Conservation (phyloP, 306 rosid species). For the Clitoria ternatea region DNA sequence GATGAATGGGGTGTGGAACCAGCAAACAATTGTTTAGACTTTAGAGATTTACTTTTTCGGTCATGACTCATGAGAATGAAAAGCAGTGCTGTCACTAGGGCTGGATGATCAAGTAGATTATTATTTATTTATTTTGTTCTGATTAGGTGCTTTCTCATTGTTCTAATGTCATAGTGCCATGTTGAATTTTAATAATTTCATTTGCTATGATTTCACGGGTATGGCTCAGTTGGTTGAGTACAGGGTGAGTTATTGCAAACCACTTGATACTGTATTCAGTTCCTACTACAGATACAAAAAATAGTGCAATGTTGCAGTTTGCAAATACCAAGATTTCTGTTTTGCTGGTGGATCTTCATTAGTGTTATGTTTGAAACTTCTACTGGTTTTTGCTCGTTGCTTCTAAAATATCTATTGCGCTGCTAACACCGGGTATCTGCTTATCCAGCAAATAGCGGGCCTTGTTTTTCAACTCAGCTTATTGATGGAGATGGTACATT, state of each 20-base stretch:
- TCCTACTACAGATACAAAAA: too few relatives aligned
- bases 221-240: too few relatives aligned
- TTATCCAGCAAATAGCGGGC: conserved; percentile 45
- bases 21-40: background rate
- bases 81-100: background rate
- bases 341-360: conserved; percentile 5
- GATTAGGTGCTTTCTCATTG: background rate
- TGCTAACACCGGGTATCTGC: conserved; percentile 25
- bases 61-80: background rate
- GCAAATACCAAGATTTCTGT: background rate
- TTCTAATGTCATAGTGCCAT: background rate
- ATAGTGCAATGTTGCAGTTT: conserved; percentile 13
- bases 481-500: conserved; percentile 89
- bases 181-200: too few relatives aligned
- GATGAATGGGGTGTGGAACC: conserved; percentile 22
- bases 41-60: background rate
- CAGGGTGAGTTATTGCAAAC: too few relatives aligned
- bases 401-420: too few relatives aligned
- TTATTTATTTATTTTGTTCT: background rate
- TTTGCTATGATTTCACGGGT: too few relatives aligned
- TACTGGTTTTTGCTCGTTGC: background rate
- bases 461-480: conserved; percentile 75
- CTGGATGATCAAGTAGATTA: background rate
- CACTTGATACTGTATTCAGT: too few relatives aligned
- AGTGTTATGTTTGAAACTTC: background rate